Conservation (phyloP, 495 filamentous ascomycete genomes). For the Xylona heveae region DNA sequence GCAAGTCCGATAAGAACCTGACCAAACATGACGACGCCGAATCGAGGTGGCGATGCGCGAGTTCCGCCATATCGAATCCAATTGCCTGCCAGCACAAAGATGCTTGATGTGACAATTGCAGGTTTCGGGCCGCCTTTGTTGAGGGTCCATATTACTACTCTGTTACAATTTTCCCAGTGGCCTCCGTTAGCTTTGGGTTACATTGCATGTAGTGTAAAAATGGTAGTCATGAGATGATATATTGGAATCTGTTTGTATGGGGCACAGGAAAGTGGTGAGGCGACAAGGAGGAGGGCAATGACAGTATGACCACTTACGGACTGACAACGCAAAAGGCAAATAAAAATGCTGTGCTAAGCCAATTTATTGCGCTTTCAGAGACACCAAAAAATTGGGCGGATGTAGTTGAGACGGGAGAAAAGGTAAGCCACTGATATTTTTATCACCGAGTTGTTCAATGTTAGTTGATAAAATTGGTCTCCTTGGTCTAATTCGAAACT, state of each 20-base stretch:
- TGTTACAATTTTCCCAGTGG: no score
- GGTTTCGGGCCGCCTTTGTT: conserved; percentile 60
- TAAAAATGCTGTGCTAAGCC: conserved; percentile 70
- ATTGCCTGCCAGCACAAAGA: conserved; percentile 61
- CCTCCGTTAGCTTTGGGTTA: no score
- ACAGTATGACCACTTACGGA: conserved; percentile 27
- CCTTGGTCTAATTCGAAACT: background rate
- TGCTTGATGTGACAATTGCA: conserved; percentile 50
- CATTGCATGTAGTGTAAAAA: no score
- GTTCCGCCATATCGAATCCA: conserved; percentile 85
- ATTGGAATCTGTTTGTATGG: no score
- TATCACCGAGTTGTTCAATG: conserved; percentile 1
- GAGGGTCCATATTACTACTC: conserved; percentile 51
- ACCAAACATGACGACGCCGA: conserved; percentile 75
- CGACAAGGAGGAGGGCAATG: no score
- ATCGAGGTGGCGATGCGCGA: conserved; percentile 34
- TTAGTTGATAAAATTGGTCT: background rate
- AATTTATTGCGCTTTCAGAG: conserved; percentile 64
- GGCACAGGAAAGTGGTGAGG: background rate
- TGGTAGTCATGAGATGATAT: no score
- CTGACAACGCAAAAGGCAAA: conserved; percentile 61
- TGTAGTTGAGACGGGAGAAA: conserved; percentile 61
- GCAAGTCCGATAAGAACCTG: conserved; percentile 79
- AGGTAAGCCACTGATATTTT: conserved; percentile 63
- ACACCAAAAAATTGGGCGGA: conserved; percentile 58